Evolutionary conservation across 2,329 filamentous ascomycete genomes (phyloP).

Genomic region (Fusarium nisikadoi): DNA sequence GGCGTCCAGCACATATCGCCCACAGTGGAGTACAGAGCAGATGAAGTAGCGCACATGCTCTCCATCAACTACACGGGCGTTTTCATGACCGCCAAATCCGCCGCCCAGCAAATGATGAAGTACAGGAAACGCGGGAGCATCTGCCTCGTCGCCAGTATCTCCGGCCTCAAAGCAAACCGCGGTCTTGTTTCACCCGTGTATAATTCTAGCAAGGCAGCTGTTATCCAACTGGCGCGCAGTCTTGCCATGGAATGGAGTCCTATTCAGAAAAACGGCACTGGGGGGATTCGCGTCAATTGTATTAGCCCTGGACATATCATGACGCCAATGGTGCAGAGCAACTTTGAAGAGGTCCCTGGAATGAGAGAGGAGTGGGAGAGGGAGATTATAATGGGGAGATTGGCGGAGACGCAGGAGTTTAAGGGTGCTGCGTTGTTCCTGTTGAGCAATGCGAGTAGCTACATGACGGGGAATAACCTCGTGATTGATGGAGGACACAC

Average conservation of each 20-base stretch:
- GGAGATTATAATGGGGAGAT: slow-evolving; percentile 83
- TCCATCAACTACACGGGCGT: slow-evolving; percentile 86
- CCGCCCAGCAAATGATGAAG: slow-evolving; percentile 79
- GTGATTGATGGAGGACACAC: slow-evolving; percentile 77
- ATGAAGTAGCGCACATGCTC: slow-evolving; percentile 81
- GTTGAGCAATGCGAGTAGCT: slow-evolving; percentile 74
- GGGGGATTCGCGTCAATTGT: slow-evolving; percentile 82
- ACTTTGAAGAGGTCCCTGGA: slow-evolving; percentile 81
- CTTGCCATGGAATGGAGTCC: slow-evolving; percentile 74
- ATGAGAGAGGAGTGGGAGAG: slow-evolving; percentile 75
- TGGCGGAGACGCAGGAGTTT: slow-evolving; percentile 76
- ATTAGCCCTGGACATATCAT: slow-evolving; percentile 83
- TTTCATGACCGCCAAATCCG: slow-evolving; percentile 87
- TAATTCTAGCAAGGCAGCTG: slow-evolving; percentile 81
- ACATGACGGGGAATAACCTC: slow-evolving; percentile 80
- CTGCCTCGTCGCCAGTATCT: slow-evolving; percentile 75
- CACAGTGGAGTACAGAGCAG: slow-evolving; percentile 81
- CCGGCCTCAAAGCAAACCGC: slow-evolving; percentile 73
- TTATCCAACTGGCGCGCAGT: slow-evolving; percentile 76
- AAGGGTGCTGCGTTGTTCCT: slow-evolving; percentile 78
- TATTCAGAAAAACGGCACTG: slow-evolving; percentile 54
- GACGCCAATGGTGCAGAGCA: slow-evolving; percentile 82
- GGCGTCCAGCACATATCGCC: slow-evolving; percentile 84
- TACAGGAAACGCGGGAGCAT: slow-evolving; percentile 69
- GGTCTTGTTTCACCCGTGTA: slow-evolving; percentile 71